Conservation (phyloP, 805 yeast genomes). For the Wickerhamomyces bisporus region DNA sequence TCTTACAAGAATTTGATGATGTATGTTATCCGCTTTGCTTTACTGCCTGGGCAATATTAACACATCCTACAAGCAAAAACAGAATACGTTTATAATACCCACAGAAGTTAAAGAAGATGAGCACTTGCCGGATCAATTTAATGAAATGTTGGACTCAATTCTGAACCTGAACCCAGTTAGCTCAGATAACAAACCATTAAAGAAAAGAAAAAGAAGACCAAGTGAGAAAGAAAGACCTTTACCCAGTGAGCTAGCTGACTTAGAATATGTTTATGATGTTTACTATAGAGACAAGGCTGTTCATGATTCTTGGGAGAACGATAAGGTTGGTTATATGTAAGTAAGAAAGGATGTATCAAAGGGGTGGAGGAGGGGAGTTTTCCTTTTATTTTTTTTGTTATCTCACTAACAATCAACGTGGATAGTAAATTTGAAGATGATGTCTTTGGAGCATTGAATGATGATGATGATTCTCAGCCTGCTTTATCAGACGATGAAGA, state of each 20-base stretch:
- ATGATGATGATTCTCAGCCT: constrained; percentile 35
- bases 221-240: constrained; percentile 16
- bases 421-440: constrained; percentile 35
- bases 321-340: constrained; percentile 31
- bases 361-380: not conserved
- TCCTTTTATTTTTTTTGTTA: no score
- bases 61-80: constrained; percentile 18
- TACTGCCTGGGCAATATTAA: constrained; percentile 8
- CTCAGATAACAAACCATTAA: constrained; percentile 13
- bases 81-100: constrained; percentile 22
- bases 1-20: constrained; percentile 20
- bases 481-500: constrained; percentile 67
- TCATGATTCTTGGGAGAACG: constrained; percentile 41
- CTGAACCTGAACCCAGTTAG: constrained; percentile 33
- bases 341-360: constrained; percentile 5
- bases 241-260: constrained; percentile 18
- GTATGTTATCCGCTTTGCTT: not conserved
- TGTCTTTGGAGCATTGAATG: constrained; percentile 28
- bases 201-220: constrained; percentile 23
- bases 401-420: not conserved
- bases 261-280: constrained; percentile 91
- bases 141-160: constrained; percentile 69
- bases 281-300: constrained; percentile 63
- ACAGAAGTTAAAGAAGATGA: constrained; percentile 17
- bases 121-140: constrained; percentile 53